Evolutionary conservation across 108 stramenopile genomes (phyloP), one percentile per base, ranked within the genome.

Genomic region (Skeletonema potamos): DNA sequence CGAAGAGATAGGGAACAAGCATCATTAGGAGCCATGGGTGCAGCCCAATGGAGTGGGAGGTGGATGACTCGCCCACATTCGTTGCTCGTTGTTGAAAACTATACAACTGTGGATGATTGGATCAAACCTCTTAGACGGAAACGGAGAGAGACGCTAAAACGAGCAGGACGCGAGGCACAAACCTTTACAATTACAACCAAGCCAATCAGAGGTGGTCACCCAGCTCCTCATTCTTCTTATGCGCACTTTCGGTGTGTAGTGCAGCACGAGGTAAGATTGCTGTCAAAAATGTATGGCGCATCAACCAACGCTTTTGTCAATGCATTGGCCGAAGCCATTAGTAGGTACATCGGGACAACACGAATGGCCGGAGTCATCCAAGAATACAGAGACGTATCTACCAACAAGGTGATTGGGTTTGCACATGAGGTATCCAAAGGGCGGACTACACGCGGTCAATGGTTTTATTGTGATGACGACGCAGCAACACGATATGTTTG

Each of bases 211-310:
- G 87, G 84, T 27, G 75, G 74, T 20, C 51, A 87, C 30, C 83
- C 86, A 11, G 87, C 90, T 27, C 90, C 90, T 24, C 90, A 91
- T 71, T 88, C 87, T 11, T 82, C 82, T 29, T 83, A 88, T 54
- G 84, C 87, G 11, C 87, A 88, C 55, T 91, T 91, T 67, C 84
- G 87, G 2, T 91, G 90, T 71, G 90, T 91, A 6, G 80, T 91
- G 2, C 84, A 85, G 56, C 90, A 91, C 62, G 90, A 91, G 61
- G 82, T 91, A 15, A 73, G 90, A 54, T 54, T 91, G 29, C 54
- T 91, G 8, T 34, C 64, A n/a, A 73, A 84, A 28, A 68, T 64
- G 39, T 76, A 76, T 28, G 69, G 68, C 7, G 28, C 69, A 7
- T 84, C 82, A 7, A 68, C 68, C 13, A 73, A 85, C 24, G 84